Evolutionary conservation across 2,329 filamentous ascomycete species (phyloP), one percentile per base, ranked within the genome.

Genomic region (Penicillium sp.): DNA sequence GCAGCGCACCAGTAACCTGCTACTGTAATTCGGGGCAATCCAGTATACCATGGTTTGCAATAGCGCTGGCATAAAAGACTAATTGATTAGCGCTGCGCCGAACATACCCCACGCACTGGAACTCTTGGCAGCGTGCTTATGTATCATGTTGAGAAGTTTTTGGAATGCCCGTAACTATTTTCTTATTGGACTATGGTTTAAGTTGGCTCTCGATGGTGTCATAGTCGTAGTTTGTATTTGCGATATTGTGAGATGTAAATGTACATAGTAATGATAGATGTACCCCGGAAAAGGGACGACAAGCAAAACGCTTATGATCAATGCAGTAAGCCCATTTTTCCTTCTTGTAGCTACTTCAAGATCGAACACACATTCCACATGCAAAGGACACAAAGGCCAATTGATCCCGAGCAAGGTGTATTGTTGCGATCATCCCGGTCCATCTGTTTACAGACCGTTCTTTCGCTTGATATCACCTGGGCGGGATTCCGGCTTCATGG

Each of bases 381-480:
- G n/a, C 15, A 6, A 32, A 6, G 3, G 21, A 45, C 1, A 25
- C 15, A 21, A 40, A 12, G 10, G 15, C n/a, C 4, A 25, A 12
- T 16, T 10, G 2, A 25, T 9, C 6, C 13, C 13, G 13, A 42
- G 16, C 23, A n/a, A 23, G 15, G 18, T 13, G 12, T 3, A 21
- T 25, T 6, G 16, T 25, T 50, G 21, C 21, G 10, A 41, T 32
- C 10, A 23, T 39, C 25, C 16, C 10, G 4, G 6, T 35, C 32
- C 9, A 21, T 25, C 7, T 1, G 16, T 46, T 50, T 59, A 69
- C 2, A 68, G 50, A n/a, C 38, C 47, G 1, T 67, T 64, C 44
- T 63, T 66, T 16, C 61, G 50, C 29, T 65, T 69, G 35, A 72
- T 63, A 46, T 68, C 59, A 0, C 69, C 70, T 6, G 71, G 60